Evolutionary conservation across 1,284 basidiomycete genomes (phyloP), one percentile per base, ranked within the genome.

Genomic region (Naganishia albida): DNA sequence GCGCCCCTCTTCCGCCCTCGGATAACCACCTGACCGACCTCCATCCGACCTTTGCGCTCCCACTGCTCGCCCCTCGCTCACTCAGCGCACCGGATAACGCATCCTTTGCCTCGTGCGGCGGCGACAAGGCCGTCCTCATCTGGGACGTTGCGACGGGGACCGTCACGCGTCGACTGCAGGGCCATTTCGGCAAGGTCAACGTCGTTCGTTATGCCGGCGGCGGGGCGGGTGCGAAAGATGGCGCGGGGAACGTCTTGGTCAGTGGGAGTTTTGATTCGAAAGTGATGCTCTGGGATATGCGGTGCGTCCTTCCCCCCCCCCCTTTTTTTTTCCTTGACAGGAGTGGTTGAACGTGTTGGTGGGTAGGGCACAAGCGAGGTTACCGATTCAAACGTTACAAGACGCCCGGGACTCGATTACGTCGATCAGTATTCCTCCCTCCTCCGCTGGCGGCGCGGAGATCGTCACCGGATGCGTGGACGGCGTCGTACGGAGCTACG

Each of bases 81-180:
- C 8, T 20, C 28, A 95, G 93, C 49, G 85, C 93, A 25, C 87
- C 89, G 68, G 94, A 98, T 78, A 99, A 98, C 79, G 87, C 89
- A 52, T 88, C 88, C 71, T 95, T 99, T 72, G 94, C 89, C 1
- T 93, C 90, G 2, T 91, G 89, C 28, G 96, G 96, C 44, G 93
- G 91, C 3, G 96, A 99, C 78, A 87, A 91, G 69, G 87, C 87
- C 51, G 88, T 97, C 0, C 94, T 93, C 71, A 78, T 97, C 25
- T 99, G 95, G 95, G 96, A 99, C 75, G 95, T 99, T 8, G 86
- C 88, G 12, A 86, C 88, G 16, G 95, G 91, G 0, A 83, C 85
- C 46, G 90, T 93, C 1, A 85, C 88, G 28, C 83, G 92, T 48
- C 83, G 93, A 53, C 84, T 97, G 66, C 81, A 88, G 23, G 95